phyloP scores from a whole-genome alignment of 2,329 filamentous ascomycete species.

The Triangularia verruculosa region DNA sequence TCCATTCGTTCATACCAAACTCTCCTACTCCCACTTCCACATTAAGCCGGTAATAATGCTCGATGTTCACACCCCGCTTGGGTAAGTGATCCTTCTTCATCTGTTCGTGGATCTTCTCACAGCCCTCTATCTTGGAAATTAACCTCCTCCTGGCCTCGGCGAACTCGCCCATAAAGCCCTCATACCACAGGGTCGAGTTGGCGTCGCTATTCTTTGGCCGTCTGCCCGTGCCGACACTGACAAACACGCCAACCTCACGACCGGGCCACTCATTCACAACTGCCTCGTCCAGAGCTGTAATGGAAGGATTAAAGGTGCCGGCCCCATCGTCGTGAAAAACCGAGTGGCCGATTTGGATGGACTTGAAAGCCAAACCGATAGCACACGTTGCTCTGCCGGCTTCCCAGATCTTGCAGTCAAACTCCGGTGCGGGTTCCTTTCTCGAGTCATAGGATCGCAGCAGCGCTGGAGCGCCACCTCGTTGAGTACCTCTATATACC shows the following conservation, averaged over 20 bases:
- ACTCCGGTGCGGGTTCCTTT: slow-evolving; percentile 85
- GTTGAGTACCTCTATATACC: slow-evolving; percentile 78
- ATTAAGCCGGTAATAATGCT: slow-evolving; percentile 95
- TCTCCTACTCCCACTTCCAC: slow-evolving; percentile 95
- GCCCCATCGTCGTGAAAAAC: slow-evolving; percentile 90
- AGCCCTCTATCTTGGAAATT: slow-evolving; percentile 91
- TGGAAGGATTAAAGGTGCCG: slow-evolving; percentile 88
- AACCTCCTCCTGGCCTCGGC: slow-evolving; percentile 82
- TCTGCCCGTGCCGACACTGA: slow-evolving; percentile 93
- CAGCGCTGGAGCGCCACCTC: slow-evolving; percentile 65
- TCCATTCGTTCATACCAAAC: slow-evolving; percentile 99
- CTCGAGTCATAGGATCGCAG: slow-evolving; percentile 94
- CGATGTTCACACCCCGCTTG: slow-evolving; percentile 74
- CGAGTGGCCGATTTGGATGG: slow-evolving; percentile 88
- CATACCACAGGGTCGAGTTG: slow-evolving; percentile 82
- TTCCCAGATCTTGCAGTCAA: slow-evolving; percentile 95
- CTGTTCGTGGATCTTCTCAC: slow-evolving; percentile 82
- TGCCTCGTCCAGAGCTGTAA: slow-evolving; percentile 83
- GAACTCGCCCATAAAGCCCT: slow-evolving; percentile 88
- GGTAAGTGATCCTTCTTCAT: slow-evolving; percentile 78
- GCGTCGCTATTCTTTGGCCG: slow-evolving; percentile 64
- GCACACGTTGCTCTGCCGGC: slow-evolving; percentile 92
- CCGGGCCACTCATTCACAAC: slow-evolving; percentile 93
- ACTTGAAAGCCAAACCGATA: slow-evolving; percentile 91
- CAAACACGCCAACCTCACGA: slow-evolving; percentile 83